phyloP scores from a whole-genome alignment of 164 flowering plant species.

The Litsea cubeba region DNA sequence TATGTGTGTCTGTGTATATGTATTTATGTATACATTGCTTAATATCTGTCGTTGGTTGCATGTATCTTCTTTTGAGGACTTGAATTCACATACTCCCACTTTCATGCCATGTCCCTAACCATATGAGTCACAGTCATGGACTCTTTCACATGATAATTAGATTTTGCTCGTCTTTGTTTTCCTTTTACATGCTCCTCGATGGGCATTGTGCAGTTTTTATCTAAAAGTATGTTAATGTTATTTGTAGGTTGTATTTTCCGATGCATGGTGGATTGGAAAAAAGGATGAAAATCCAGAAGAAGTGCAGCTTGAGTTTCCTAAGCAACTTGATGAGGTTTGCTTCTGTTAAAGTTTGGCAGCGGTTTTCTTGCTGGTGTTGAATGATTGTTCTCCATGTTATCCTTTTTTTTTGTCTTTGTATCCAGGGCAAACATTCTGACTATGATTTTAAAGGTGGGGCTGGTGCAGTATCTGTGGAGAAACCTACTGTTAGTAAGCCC shows the following conservation, averaged over 20 bases:
- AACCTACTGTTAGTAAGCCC: conserved; percentile 20
- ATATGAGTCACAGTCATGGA: no score
- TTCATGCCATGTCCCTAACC: no score
- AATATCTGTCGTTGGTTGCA: not conserved
- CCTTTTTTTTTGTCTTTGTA: conserved; percentile 4
- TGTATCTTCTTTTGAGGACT: not conserved
- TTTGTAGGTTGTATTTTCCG: conserved; percentile 80
- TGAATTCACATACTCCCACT: not conserved
- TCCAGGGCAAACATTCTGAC: conserved; percentile 50
- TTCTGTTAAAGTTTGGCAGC: not conserved
- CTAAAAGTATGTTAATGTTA: not conserved
- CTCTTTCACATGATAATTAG: no score
- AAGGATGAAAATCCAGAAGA: conserved; percentile 90
- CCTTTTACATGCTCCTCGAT: not conserved
- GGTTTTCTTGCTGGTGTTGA: not conserved
- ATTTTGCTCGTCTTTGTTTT: not conserved
- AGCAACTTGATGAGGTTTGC: conserved; percentile 59
- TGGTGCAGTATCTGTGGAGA: conserved; percentile 40
- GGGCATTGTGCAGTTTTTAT: not conserved
- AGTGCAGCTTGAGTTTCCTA: conserved; percentile 66
- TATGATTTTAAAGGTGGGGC: conserved; percentile 88
- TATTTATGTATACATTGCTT: not conserved
- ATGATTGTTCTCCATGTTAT: not conserved
- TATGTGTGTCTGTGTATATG: no score
- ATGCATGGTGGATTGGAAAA: conserved; percentile 94